Percentiles rank a stretch among this genome's conserved stretches.
phyloP scores from a whole-genome alignment of 768 basidiomycete species.

The Clitopilus passeckerianus region DNA sequence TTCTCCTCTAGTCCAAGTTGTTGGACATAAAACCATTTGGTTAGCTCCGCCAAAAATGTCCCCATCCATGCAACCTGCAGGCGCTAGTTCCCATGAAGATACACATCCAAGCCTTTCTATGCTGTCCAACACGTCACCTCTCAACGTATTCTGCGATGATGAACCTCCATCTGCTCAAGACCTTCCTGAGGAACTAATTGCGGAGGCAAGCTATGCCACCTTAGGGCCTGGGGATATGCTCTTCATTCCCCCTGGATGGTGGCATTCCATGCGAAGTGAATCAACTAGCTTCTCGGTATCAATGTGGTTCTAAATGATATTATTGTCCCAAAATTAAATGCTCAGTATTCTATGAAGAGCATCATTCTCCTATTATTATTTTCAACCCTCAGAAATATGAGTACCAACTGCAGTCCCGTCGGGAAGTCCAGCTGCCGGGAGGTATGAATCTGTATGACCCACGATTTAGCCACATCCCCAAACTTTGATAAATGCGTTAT shows the following conservation, averaged over 20 bases:
- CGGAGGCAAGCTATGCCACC: conserved; percentile 53
- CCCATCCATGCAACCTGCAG: conserved; percentile 51
- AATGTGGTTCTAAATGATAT: conserved; percentile 70
- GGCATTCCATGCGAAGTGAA: conserved; percentile 89
- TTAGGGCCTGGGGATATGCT: conserved; percentile 82
- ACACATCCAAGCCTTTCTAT: not conserved
- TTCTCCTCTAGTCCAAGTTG: conserved; percentile 66
- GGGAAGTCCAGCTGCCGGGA: no score
- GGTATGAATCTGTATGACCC: not conserved
- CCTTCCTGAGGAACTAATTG: conserved; percentile 56
- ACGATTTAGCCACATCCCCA: not conserved
- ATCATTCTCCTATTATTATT: not conserved
- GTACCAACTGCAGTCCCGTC: no score
- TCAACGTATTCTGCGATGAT: conserved; percentile 65
- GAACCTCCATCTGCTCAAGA: conserved; percentile 29
- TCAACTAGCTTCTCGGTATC: conserved; percentile 82
- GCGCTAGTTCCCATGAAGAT: not conserved
- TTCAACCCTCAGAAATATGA: no score
- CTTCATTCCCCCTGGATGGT: conserved; percentile 91
- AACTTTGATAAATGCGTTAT: not conserved
- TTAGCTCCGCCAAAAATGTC: conserved; percentile 67
- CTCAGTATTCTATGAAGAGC: not conserved
- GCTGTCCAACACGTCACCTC: conserved; percentile 77
- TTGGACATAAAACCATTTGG: conserved; percentile 90
- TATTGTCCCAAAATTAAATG: not conserved